phyloP scores from a whole-genome alignment of 192 early-diverging fungal genomes.

The Entomortierella parvispora region DNA sequence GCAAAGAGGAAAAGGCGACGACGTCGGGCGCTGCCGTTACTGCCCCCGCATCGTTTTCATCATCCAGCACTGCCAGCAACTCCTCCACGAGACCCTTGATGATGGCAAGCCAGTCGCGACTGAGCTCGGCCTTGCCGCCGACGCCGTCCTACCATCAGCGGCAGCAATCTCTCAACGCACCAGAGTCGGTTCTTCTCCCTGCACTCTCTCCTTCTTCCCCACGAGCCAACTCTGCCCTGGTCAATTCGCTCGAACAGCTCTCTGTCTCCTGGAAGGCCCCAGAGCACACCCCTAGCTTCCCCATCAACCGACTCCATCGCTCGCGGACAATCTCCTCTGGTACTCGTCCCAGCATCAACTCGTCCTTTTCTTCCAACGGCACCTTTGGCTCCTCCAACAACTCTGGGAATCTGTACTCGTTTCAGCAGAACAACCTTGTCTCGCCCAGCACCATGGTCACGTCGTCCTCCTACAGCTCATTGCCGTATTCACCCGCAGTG shows the following conservation, averaged over 20 bases:
- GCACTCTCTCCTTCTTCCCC: constrained; percentile 43
- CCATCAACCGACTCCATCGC: constrained; percentile 46
- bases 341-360: constrained; percentile 21
- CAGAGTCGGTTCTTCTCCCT: constrained; percentile 23
- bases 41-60: not conserved
- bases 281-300: constrained; percentile 44
- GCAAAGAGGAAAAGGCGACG: constrained; percentile 18
- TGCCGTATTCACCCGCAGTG: constrained; percentile 52
- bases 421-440: constrained; percentile 9
- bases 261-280: constrained; percentile 51
- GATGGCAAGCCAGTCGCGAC: constrained; percentile 41
- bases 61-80: constrained; percentile 1
- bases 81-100: constrained; percentile 40
- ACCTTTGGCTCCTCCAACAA: not conserved
- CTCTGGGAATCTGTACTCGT: not conserved
- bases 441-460: constrained; percentile 27
- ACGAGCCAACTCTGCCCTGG: constrained; percentile 35
- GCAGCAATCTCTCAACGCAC: not conserved
- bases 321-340: constrained; percentile 43
- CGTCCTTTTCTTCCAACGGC: constrained; percentile 34
- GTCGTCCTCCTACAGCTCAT: constrained; percentile 46
- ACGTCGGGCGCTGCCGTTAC: too few species aligned
- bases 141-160: constrained; percentile 25
- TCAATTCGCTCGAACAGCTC: constrained; percentile 44
- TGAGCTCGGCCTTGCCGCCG: constrained; percentile 34